Evolutionary conservation across 106 monocot genomes (phyloP).

Genomic region (Narthecium ossifragum): DNA sequence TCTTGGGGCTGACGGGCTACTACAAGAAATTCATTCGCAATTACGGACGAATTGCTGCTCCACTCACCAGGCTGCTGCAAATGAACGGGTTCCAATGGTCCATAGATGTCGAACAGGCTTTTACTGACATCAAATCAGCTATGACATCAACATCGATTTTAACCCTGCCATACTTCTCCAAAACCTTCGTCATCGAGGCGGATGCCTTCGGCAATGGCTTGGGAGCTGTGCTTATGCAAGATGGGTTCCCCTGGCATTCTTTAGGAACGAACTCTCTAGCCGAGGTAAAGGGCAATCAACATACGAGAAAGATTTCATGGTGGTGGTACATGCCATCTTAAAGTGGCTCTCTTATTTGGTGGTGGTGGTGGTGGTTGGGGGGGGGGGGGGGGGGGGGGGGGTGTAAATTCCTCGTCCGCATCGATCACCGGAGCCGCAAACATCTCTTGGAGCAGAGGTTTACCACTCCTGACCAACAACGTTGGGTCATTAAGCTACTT

Average conservation of each 20-base stretch:
- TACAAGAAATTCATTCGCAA: neutral
- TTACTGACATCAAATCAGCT: neutral
- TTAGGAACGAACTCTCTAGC: neutral
- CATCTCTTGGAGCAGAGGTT: neutral
- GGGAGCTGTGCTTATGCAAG: neutral
- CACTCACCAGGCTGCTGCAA: neutral
- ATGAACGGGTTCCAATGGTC: constrained; percentile 2
- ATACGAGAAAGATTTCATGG: neutral
- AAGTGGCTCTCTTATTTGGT: neutral
- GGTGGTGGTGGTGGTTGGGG: no score
- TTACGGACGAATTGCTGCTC: neutral
- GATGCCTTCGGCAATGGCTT: neutral
- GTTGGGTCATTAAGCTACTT: neutral
- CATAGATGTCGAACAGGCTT: neutral
- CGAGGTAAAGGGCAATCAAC: neutral
- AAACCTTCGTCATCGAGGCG: neutral
- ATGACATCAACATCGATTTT: neutral
- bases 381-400: no score
- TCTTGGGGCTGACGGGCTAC: constrained; percentile 2
- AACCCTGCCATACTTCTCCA: neutral
- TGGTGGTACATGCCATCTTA: neutral
- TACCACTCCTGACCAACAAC: neutral
- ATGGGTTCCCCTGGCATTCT: neutral
- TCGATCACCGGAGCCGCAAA: neutral
- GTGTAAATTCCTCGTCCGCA: neutral